Percentiles rank a stretch among this genome's conserved stretches.
These are phyloP conservation scores for Haplosporangium sp. DNA, from an alignment of 371 early-diverging fungal species.

Conservation along the genomic window DNA sequence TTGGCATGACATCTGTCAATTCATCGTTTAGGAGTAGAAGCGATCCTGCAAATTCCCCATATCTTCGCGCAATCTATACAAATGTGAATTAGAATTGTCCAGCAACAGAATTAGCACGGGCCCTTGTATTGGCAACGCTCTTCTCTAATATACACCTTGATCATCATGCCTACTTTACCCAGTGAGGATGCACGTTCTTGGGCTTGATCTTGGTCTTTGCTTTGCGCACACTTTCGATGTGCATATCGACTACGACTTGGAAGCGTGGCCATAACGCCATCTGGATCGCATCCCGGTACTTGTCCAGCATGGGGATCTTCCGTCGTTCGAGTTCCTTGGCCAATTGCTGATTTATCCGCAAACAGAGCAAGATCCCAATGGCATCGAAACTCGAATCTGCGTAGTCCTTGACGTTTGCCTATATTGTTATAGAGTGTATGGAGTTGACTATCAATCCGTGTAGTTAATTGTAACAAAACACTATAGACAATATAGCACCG, in stretches of 20 bases:
- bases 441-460: no score
- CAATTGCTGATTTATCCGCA: constrained; percentile 86
- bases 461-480: no score
- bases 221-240: constrained; percentile 86
- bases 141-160: background rate
- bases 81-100: background rate
- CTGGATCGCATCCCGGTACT: constrained; percentile 85
- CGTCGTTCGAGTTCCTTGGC: constrained; percentile 85
- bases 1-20: constrained; percentile 83
- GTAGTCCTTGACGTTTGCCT: constrained; percentile 73
- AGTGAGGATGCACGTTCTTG: constrained; percentile 87
- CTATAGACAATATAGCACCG: no score
- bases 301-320: constrained; percentile 78
- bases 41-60: constrained; percentile 91
- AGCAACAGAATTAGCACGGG: no score
- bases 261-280: constrained; percentile 95
- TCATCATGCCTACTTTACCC: constrained; percentile 58
- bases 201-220: constrained; percentile 69
- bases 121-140: background rate
- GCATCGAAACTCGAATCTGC: constrained; percentile 88
- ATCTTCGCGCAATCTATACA: constrained; percentile 70
- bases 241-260: constrained; percentile 86
- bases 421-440: background rate
- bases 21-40: constrained; percentile 88
- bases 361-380: constrained; percentile 87